Evolutionary conservation across 2,329 filamentous ascomycete species (phyloP).

Genomic region (Ascocoryne sarcoides): DNA sequence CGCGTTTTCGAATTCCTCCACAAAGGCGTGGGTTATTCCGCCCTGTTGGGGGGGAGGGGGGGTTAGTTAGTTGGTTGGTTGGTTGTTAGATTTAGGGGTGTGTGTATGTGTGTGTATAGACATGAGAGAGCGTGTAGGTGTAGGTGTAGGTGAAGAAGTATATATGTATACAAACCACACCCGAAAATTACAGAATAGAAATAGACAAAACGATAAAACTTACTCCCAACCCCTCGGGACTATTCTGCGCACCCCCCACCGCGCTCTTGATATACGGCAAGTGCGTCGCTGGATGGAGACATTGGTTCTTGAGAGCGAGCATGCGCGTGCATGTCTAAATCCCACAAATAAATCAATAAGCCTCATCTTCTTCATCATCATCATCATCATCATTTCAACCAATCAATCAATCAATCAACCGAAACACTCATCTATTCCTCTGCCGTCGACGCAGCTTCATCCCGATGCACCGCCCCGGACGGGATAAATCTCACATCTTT

Average conservation of each 20-base stretch:
- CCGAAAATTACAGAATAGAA: neutral
- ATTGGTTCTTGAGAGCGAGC: constrained; percentile 47
- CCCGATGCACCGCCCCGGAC: constrained; percentile 7
- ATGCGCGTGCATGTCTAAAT: constrained; percentile 46
- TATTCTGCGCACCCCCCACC: constrained; percentile 39
- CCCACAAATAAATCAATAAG: too few species aligned
- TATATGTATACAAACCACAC: too few species aligned
- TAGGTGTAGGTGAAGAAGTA: too few species aligned
- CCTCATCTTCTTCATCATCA: too few species aligned
- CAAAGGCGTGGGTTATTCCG: constrained; percentile 60
- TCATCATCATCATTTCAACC: too few species aligned
- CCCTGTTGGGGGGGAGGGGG: too few species aligned
- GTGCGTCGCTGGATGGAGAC: constrained; percentile 48
- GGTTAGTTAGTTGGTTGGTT: too few species aligned
- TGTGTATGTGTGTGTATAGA: too few species aligned
- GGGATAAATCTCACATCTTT: constrained; percentile 41
- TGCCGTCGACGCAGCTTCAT: constrained; percentile 5
- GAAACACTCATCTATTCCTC: too few species aligned
- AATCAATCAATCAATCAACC: too few species aligned
- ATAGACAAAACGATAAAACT: neutral
- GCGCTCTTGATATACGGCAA: constrained; percentile 51
- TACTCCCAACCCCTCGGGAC: neutral
- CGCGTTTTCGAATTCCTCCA: constrained; percentile 54
- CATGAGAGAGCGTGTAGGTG: too few species aligned
- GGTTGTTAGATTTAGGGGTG: too few species aligned